Evolutionary conservation across 306 rosid species (phyloP).

Genomic region (Quercus gilva): DNA sequence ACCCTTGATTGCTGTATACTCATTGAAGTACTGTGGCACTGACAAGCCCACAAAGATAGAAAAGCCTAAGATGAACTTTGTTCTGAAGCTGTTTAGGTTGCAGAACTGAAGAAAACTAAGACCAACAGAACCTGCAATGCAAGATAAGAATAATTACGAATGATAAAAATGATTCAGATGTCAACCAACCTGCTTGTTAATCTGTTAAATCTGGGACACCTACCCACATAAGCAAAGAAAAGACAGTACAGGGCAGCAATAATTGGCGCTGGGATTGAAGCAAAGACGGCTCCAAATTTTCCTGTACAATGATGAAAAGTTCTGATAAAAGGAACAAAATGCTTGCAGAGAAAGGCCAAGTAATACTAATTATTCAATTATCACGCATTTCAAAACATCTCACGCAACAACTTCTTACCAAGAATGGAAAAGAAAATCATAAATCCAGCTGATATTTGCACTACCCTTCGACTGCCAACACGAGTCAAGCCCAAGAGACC

Average conservation of each 20-base stretch:
- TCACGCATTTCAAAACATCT: not conserved
- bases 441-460: constrained; percentile 97
- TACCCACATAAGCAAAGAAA: constrained; percentile 97
- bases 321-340: not conserved
- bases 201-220: constrained; percentile 22
- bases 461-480: constrained; percentile 97
- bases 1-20: constrained; percentile 72
- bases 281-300: constrained; percentile 94
- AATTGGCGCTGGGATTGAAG: constrained; percentile 91
- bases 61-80: constrained; percentile 82
- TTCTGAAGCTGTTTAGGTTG: constrained; percentile 92
- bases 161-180: constrained; percentile 1
- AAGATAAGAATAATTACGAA: not conserved
- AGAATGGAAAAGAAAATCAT: constrained; percentile 98
- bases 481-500: constrained; percentile 97
- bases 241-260: constrained; percentile 91
- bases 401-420: constrained; percentile 45
- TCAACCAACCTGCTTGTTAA: not conserved
- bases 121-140: constrained; percentile 65
- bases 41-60: constrained; percentile 93
- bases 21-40: constrained; percentile 92
- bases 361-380: not conserved
- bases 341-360: not conserved
- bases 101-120: constrained; percentile 96
- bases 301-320: constrained; percentile 44